These are phyloP conservation scores for Medicago ruthenica DNA, from an alignment of 306 rosid genomes.

Conservation along the genomic window DNA sequence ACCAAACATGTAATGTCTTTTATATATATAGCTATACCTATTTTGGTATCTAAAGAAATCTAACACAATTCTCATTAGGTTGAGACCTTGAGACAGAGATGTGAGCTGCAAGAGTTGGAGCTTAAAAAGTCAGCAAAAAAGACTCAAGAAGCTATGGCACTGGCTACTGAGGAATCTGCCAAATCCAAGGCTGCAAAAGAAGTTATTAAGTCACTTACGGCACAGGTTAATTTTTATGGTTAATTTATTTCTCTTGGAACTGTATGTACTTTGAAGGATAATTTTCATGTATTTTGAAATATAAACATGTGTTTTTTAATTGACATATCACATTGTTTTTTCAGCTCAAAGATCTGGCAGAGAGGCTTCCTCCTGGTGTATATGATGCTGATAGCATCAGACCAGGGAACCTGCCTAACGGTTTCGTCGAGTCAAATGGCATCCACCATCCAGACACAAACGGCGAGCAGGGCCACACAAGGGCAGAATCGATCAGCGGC, in stretches of 20 bases:
- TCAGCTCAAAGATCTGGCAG: slow-evolving; percentile 94
- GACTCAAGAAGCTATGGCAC: slow-evolving; percentile 79
- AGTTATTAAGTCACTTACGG: slow-evolving; percentile 92
- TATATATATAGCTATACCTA: slow-evolving; percentile 10
- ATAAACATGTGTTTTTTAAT: slow-evolving; percentile 19
- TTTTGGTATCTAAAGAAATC: slow-evolving; percentile 17
- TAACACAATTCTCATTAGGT: slow-evolving; percentile 59
- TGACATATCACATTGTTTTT: slow-evolving; percentile 44
- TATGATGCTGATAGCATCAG: slow-evolving; percentile 74
- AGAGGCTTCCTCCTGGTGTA: slow-evolving; percentile 88
- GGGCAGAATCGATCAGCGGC: slow-evolving; percentile 80
- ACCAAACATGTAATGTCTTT: slow-evolving; percentile 11
- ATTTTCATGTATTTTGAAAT: slow-evolving; percentile 13
- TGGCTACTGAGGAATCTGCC: slow-evolving; percentile 86
- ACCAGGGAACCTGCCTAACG: slow-evolving; percentile 67
- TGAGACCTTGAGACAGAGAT: slow-evolving; percentile 79
- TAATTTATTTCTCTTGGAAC: slow-evolving; percentile 33
- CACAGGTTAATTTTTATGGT: slow-evolving; percentile 84
- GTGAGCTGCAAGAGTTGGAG: slow-evolving; percentile 84
- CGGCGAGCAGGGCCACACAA: slow-evolving; percentile 61
- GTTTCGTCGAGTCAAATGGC: slow-evolving; percentile 77
- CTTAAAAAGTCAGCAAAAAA: slow-evolving; percentile 84
- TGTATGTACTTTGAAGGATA: slow-evolving; percentile 26
- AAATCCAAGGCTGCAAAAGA: slow-evolving; percentile 95
- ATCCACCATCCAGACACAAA: slow-evolving; percentile 60